Base-by-base conservation (phyloP, 768 basidiomycete genomes). In the Obba rivulosa region DNA sequence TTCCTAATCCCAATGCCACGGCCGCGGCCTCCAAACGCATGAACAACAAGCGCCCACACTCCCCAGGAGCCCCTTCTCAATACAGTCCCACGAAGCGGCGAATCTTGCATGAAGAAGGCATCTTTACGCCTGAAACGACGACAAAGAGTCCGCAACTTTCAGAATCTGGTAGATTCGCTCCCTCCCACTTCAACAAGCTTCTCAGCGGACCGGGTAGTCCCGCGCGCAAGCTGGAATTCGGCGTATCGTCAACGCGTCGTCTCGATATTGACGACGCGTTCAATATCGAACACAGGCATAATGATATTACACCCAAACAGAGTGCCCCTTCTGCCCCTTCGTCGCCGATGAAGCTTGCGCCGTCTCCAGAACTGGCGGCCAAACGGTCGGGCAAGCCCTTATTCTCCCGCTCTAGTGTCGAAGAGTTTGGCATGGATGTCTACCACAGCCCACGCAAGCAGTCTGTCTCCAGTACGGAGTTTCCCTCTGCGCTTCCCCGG, bases 61-160 rank as follows among this genome's bases (percentile, higher is more conserved):
- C 84, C 22, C 82, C 85, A 1, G 74, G 71, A 23, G 44, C 51
- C 2, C 69, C 73, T 13, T 65, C 60, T 20, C 66, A 74, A 39
- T 75, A 74, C 57, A 85, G 78, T 56, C 82, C 85, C 18, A 71
- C 80, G 23, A 88, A 88, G 60, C 80, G 85, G 43, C 79, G 85
- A 46, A 76, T 86, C 42, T 69, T 85, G 52, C 70, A 69, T 55
- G 71, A 70, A 41, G 81, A 81, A 57, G 80, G 75, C 46, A 65
- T 77, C 8, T 65, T 69, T 37, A 64, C 69, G 25, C 63, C 69
- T 3, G 62, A 66, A 45, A 72, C 67, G 57, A 64, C 64, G n/a
- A 34, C 58, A 46, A 71, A 70, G 51, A 69, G 57, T 49, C 64
- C 73, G 22, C 47, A 68, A 11, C 57, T 50, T 66, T 73, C 70